Percentiles rank a stretch among this genome's conserved stretches.
Conservation (phyloP, 345 rosid genomes). For the Dimocarpus longan region DNA sequence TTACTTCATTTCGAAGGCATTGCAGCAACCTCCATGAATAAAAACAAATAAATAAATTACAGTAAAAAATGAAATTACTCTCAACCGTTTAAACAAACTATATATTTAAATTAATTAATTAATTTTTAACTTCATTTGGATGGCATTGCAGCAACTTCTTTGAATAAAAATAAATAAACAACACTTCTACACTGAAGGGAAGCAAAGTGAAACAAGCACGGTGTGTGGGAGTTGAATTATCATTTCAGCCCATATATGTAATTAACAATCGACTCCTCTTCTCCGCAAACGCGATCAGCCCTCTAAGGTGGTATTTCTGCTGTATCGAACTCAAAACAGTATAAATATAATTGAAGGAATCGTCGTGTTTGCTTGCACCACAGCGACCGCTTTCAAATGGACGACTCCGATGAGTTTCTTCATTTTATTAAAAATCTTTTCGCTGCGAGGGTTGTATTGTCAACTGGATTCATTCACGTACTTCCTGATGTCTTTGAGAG, state of each 20-base stretch:
- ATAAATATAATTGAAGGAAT: constrained; percentile 11
- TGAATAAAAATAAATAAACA: no score
- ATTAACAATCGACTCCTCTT: background rate
- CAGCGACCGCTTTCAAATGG: constrained; percentile 34
- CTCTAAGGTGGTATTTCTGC: background rate
- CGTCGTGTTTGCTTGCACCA: constrained; percentile 12
- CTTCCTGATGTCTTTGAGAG: background rate
- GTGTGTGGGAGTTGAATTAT: background rate
- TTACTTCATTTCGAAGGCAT: no score
- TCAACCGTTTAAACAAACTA: background rate
- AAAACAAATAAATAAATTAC: no score
- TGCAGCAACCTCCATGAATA: no score
- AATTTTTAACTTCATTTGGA: no score
- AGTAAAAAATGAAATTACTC: no score
- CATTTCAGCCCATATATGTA: background rate
- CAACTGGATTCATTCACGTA: no score
- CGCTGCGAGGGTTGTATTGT: no score
- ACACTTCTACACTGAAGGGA: no score
- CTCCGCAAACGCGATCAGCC: constrained; percentile 21
- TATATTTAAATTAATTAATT: no score
- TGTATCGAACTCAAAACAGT: background rate
- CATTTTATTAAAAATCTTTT: background rate
- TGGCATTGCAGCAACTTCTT: no score
- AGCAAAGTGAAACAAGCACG: background rate
- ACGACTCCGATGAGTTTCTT: constrained; percentile 40